These are phyloP conservation scores for Aspergillus kassunensis DNA, from an alignment of 495 filamentous ascomycete genomes.

Conservation along the genomic window DNA sequence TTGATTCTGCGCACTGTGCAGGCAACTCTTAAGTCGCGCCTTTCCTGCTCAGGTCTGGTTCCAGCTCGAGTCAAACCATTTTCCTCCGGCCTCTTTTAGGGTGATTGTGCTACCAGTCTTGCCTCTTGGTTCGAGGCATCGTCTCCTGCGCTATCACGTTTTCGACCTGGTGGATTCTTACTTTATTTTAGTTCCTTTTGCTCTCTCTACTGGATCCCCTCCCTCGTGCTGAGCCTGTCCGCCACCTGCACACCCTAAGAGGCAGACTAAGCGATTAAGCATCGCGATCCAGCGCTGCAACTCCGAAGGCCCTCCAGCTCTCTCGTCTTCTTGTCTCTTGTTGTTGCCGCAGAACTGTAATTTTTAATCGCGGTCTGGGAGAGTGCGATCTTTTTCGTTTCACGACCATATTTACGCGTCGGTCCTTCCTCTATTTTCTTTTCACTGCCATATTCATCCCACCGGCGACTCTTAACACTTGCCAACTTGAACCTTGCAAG, in stretches of 20 bases:
- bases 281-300: constrained; percentile 40
- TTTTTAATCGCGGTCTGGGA: constrained; percentile 11
- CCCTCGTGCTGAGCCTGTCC: constrained; percentile 36
- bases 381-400: constrained; percentile 15
- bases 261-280: constrained; percentile 48
- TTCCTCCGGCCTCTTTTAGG: constrained; percentile 30
- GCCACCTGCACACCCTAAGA: constrained; percentile 47
- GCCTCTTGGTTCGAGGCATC: constrained; percentile 28
- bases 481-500: neutral
- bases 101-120: constrained; percentile 21
- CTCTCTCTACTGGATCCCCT: constrained; percentile 24
- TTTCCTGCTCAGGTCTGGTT: constrained; percentile 30
- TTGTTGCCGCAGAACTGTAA: no score
- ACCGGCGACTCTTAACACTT: no score
- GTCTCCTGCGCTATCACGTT: constrained; percentile 26
- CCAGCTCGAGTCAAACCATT: constrained; percentile 26
- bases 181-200: constrained; percentile 21
- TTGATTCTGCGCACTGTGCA: no score
- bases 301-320: constrained; percentile 21
- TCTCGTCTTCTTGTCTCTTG: no score
- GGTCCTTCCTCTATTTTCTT: constrained; percentile 21
- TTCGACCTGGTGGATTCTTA: constrained; percentile 22
- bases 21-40: constrained; percentile 28
- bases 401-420: constrained; percentile 21
- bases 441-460: no score